These are phyloP conservation scores for Oryza australiensis DNA, from an alignment of 176 grass and related monocot species.

Conservation along the genomic window DNA sequence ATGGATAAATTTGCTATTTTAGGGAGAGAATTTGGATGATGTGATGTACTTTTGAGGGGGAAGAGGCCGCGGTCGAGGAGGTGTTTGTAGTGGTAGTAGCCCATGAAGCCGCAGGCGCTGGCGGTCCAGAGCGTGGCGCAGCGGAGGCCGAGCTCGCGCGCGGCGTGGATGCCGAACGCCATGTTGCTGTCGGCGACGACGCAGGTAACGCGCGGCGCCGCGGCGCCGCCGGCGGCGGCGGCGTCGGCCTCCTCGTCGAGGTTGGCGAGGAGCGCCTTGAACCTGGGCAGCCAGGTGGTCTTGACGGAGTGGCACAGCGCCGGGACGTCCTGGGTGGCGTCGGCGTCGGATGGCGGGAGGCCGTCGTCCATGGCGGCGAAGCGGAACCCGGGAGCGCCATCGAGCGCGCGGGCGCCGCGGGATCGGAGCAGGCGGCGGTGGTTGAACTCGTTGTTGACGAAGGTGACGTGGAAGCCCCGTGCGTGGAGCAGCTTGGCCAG, in stretches of 20 bases:
- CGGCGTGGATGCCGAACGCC: slow-evolving; percentile 38
- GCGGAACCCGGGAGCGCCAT: slow-evolving; percentile 26
- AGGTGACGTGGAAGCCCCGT: slow-evolving; percentile 64
- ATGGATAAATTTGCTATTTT: no score
- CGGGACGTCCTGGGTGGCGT: slow-evolving; percentile 50
- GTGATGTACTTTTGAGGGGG: no score
- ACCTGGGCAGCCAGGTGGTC: slow-evolving; percentile 38
- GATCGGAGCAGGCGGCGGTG: slow-evolving; percentile 37
- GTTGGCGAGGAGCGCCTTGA: slow-evolving; percentile 32
- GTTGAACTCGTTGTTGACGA: slow-evolving; percentile 72
- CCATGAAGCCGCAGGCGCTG: slow-evolving; percentile 39
- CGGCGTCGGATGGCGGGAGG: slow-evolving; percentile 35
- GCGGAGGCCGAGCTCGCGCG: slow-evolving; percentile 45
- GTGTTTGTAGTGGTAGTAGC: slow-evolving; percentile 37
- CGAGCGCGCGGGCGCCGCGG: neutral
- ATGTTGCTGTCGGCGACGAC: slow-evolving; percentile 50
- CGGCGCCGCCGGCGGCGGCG: neutral
- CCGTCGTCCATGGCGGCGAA: slow-evolving; percentile 47
- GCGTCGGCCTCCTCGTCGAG: neutral
- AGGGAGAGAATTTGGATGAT: no score
- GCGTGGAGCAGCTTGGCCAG: slow-evolving; percentile 66
- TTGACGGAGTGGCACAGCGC: slow-evolving; percentile 43
- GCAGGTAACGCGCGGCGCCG: slow-evolving; percentile 4
- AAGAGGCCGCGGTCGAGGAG: no score
- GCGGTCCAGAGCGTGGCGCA: slow-evolving; percentile 46